A percentile compares a stretch with the other conserved stretches of the same genome.
These are phyloP conservation scores for Secale cereale DNA, from an alignment of 176 grass and related monocot genomes.

Conservation along the genomic window DNA sequence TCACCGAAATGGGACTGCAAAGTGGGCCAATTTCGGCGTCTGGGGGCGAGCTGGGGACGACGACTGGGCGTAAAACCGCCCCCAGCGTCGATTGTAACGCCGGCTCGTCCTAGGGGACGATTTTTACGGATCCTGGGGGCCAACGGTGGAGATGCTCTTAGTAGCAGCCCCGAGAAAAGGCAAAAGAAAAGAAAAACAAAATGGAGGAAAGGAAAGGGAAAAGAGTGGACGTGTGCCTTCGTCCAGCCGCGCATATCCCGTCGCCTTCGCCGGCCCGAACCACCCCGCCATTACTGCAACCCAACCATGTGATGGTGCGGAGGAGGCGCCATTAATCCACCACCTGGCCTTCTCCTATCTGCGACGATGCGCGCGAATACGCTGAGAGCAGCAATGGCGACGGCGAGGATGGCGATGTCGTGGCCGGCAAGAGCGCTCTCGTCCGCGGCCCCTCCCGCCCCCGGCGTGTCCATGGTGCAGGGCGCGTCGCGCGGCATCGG, in stretches of 20 bases:
- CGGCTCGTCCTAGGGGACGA: too few species aligned
- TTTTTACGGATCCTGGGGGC: too few species aligned
- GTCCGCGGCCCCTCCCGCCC: background rate
- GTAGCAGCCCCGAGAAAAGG: too few species aligned
- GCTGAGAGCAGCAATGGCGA: slow-evolving; percentile 23
- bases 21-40: too few species aligned
- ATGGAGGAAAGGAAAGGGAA: too few species aligned
- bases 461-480: slow-evolving; percentile 86
- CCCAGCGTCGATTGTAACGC: too few species aligned
- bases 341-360: background rate
- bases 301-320: background rate
- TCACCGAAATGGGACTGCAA: too few species aligned
- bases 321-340: background rate
- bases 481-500: slow-evolving; percentile 83
- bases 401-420: background rate
- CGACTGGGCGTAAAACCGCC: too few species aligned
- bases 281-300: slow-evolving; percentile 1
- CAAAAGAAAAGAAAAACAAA: too few species aligned
- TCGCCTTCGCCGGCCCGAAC: background rate
- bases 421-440: slow-evolving; percentile 41
- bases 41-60: too few species aligned
- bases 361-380: background rate
- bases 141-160: too few species aligned
- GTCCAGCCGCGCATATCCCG: slow-evolving; percentile 15
- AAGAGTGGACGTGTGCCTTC: slow-evolving; percentile 18